phyloP scores from a whole-genome alignment of 768 basidiomycete species.

The Suillus clintonianus region DNA sequence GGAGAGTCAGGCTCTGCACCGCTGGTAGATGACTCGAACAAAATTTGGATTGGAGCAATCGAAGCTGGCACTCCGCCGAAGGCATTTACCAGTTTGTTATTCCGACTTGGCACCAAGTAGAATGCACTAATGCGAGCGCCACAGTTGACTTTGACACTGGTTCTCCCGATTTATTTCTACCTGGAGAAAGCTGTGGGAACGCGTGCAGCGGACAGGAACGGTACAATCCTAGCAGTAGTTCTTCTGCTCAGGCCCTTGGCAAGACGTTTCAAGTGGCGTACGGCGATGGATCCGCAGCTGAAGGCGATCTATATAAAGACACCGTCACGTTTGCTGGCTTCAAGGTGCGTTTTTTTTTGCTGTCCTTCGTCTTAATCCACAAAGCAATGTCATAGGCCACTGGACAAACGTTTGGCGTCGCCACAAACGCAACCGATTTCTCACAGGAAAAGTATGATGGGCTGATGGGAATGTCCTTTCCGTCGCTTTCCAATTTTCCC shows the following conservation, averaged over 20 bases:
- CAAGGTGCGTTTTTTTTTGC: constrained; percentile 18
- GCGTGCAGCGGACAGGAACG: constrained; percentile 34
- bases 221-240: constrained; percentile 36
- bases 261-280: constrained; percentile 38
- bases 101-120: not conserved
- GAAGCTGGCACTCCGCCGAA: constrained; percentile 22
- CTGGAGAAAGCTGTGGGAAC: constrained; percentile 23
- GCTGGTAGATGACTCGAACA: constrained; percentile 16
- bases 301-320: constrained; percentile 41
- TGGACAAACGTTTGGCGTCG: constrained; percentile 25
- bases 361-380: not conserved
- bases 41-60: constrained; percentile 24
- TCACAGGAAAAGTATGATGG: constrained; percentile 22
- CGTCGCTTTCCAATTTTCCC: constrained; percentile 34
- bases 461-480: constrained; percentile 45
- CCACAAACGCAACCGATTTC: constrained; percentile 16
- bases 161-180: constrained; percentile 34
- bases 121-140: not conserved
- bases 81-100: constrained; percentile 19
- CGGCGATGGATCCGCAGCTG: constrained; percentile 43
- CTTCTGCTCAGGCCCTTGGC: constrained; percentile 25
- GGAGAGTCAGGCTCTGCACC: not conserved
- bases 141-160: constrained; percentile 38
- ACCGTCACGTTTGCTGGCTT: constrained; percentile 37
- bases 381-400: constrained; percentile 21